These are phyloP conservation scores for Orbilia blumenaviensis DNA, from an alignment of 2,329 filamentous ascomycete species.

Conservation along the genomic window DNA sequence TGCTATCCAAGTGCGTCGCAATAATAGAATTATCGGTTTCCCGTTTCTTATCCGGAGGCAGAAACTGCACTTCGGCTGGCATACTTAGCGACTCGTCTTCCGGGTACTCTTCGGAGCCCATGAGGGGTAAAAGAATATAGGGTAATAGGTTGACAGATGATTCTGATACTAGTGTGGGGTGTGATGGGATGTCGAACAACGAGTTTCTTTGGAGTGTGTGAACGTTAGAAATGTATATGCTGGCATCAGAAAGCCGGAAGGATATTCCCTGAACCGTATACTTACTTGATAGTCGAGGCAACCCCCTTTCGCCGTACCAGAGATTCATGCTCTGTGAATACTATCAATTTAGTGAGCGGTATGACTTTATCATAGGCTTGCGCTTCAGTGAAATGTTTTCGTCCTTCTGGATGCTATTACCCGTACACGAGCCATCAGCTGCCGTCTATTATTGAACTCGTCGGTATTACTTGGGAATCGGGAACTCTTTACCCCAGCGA, in stretches of 20 bases:
- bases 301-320: constrained; percentile 88
- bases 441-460: no score
- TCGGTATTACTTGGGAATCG: neutral
- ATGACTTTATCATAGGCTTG: constrained; percentile 83
- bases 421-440: no score
- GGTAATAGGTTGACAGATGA: constrained; percentile 82
- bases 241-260: neutral
- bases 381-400: constrained; percentile 76
- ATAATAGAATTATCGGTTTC: constrained; percentile 80
- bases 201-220: constrained; percentile 68
- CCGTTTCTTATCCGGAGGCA: constrained; percentile 87
- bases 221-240: neutral
- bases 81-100: constrained; percentile 87
- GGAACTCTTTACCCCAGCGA: constrained; percentile 70
- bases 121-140: constrained; percentile 87
- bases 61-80: constrained; percentile 87
- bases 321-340: constrained; percentile 91
- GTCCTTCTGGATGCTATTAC: constrained; percentile 73
- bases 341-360: constrained; percentile 89
- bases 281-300: constrained; percentile 83
- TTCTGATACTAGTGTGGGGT: constrained; percentile 75
- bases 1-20: constrained; percentile 86
- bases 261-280: neutral
- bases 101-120: constrained; percentile 84
- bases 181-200: constrained; percentile 80